Evolutionary conservation across 2,329 filamentous ascomycete genomes (phyloP).

Genomic region (Talaromyces pinophilus): DNA sequence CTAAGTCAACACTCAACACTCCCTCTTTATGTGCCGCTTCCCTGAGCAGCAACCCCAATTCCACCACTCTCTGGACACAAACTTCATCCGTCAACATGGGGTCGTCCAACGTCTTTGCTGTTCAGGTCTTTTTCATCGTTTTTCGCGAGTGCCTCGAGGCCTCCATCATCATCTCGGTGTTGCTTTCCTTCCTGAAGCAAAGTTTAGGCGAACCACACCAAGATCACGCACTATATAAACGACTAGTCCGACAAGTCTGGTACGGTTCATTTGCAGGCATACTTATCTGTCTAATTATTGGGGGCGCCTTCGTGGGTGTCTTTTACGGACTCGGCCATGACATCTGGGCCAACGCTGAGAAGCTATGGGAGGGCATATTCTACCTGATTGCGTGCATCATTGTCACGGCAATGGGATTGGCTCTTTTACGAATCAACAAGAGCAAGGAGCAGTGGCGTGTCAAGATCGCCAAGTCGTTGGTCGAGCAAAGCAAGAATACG

Average conservation of each 20-base stretch:
- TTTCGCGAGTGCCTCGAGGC: slow-evolving; percentile 84
- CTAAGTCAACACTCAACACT: background rate
- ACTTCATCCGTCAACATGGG: slow-evolving; percentile 16
- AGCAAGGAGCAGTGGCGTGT: slow-evolving; percentile 85
- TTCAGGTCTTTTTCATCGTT: slow-evolving; percentile 77
- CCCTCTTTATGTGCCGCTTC: background rate
- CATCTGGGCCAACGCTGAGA: slow-evolving; percentile 67
- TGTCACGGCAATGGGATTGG: slow-evolving; percentile 78
- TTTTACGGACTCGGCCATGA: slow-evolving; percentile 71
- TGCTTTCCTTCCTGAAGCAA: slow-evolving; percentile 82
- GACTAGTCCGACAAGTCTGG: slow-evolving; percentile 71
- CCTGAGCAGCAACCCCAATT: background rate
- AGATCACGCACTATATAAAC: slow-evolving; percentile 66
- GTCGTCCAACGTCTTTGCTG: slow-evolving; percentile 24
- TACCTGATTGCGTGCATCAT: slow-evolving; percentile 73
- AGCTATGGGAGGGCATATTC: slow-evolving; percentile 81
- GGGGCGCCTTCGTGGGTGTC: slow-evolving; percentile 67
- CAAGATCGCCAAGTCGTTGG: slow-evolving; percentile 72
- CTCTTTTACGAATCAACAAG: slow-evolving; percentile 77
- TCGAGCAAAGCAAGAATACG: slow-evolving; percentile 41
- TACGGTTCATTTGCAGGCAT: slow-evolving; percentile 64
- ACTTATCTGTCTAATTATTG: slow-evolving; percentile 65
- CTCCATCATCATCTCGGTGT: slow-evolving; percentile 81
- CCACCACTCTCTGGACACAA: background rate
- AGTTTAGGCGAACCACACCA: slow-evolving; percentile 64